Evolutionary conservation across 164 flowering plant genomes (phyloP).

Genomic region (Dillenia turbinata): DNA sequence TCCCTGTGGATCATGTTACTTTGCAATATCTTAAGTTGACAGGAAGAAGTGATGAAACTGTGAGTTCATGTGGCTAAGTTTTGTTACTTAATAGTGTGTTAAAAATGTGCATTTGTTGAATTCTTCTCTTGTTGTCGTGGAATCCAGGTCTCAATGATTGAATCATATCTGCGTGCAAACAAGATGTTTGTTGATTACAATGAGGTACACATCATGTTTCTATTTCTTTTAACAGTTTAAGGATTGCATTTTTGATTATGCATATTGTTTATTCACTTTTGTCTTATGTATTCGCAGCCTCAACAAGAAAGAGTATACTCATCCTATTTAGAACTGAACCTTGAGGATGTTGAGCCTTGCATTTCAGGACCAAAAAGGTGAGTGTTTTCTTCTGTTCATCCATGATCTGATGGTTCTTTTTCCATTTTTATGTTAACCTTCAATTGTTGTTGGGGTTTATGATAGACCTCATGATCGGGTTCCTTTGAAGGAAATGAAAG

Average conservation of each 20-base stretch:
- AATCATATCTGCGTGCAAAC: slow-evolving; percentile 81
- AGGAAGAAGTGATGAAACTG: slow-evolving; percentile 93
- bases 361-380: slow-evolving; percentile 94
- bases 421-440: background rate
- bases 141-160: slow-evolving; percentile 74
- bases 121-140: background rate
- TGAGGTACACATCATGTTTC: slow-evolving; percentile 36
- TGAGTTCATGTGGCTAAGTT: slow-evolving; percentile 24
- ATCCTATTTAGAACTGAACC: slow-evolving; percentile 65
- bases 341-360: slow-evolving; percentile 84
- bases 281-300: slow-evolving; percentile 48
- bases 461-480: slow-evolving; percentile 92
- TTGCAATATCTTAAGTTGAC: slow-evolving; percentile 84
- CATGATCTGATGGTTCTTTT: background rate
- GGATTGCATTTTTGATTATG: background rate
- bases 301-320: slow-evolving; percentile 78
- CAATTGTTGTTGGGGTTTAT: slow-evolving; percentile 4
- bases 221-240: background rate
- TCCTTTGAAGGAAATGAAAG: slow-evolving; percentile 82
- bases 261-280: slow-evolving; percentile 6
- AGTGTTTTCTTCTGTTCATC: background rate
- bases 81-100: no score
- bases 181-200: slow-evolving; percentile 85
- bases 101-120: background rate
- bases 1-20: slow-evolving; percentile 94